Conservation (phyloP, 2,329 filamentous ascomycete species). For the Pseudogymnoascus sp. region DNA sequence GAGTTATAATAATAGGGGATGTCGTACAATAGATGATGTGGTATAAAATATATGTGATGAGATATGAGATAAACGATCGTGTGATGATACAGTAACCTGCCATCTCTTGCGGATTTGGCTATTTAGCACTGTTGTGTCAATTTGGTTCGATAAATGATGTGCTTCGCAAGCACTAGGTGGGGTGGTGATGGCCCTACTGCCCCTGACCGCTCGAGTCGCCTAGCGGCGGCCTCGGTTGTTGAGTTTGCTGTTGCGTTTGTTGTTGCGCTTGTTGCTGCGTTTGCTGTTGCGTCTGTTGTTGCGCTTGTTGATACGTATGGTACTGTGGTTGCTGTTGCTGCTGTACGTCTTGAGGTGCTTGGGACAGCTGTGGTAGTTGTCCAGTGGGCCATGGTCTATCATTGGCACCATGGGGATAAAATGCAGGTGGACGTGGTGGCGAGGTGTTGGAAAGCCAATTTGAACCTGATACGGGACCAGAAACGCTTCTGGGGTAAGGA, state of each 20-base stretch:
- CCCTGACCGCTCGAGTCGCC: neutral
- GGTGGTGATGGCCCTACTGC: neutral
- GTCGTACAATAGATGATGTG: neutral
- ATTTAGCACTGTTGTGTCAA: neutral
- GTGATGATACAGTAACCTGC: neutral
- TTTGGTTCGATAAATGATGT: neutral
- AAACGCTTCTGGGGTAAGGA: neutral
- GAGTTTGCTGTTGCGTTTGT: neutral
- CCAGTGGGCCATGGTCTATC: slow-evolving; percentile 23
- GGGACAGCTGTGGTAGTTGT: slow-evolving; percentile 11
- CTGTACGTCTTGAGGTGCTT: neutral
- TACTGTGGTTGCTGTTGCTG: neutral
- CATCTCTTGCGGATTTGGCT: neutral
- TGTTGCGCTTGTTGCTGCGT: neutral
- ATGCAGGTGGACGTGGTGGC: slow-evolving; percentile 18
- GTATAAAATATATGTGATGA: neutral
- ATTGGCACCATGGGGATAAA: slow-evolving; percentile 21
- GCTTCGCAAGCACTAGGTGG: neutral
- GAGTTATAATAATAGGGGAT: slow-evolving; percentile 3
- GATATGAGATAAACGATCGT: neutral
- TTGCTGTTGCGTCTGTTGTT: neutral
- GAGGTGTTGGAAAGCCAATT: slow-evolving; percentile 15
- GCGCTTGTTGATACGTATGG: neutral
- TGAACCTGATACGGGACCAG: neutral
- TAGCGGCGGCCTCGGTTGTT: neutral